Percentiles rank a stretch among this genome's conserved stretches.
Conservation (phyloP, 768 basidiomycete genomes). For the Rhodotorula graminis region DNA sequence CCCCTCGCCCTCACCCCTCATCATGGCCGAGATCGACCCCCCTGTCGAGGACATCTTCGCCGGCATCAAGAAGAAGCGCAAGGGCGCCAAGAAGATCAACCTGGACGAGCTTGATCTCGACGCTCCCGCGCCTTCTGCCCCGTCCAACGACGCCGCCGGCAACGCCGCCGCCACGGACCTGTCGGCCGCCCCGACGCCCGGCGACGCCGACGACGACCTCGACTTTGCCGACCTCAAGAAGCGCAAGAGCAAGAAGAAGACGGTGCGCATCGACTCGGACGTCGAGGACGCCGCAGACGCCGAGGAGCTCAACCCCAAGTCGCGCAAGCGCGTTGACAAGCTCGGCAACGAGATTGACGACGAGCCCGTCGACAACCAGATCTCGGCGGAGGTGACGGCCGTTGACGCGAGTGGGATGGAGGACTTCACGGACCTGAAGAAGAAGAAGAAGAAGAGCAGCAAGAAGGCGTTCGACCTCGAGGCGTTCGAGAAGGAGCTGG, state of each 20-base stretch:
- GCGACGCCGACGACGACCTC: conserved; percentile 51
- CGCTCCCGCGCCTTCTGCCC: conserved; percentile 39
- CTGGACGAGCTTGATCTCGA: conserved; percentile 44
- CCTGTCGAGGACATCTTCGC: conserved; percentile 53
- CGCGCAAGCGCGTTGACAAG: conserved; percentile 26
- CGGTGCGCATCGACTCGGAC: conserved; percentile 48
- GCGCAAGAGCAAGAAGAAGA: conserved; percentile 76
- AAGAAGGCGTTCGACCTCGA: conserved; percentile 90
- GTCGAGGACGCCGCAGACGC: conserved; percentile 28
- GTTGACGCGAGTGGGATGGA: conserved; percentile 16
- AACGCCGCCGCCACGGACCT: conserved; percentile 35
- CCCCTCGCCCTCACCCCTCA: not conserved
- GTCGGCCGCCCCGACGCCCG: conserved; percentile 17
- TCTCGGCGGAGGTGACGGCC: conserved; percentile 20
- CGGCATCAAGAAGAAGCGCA: conserved; percentile 53
- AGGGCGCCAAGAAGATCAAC: conserved; percentile 49
- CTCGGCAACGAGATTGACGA: conserved; percentile 39
- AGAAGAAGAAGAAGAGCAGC: conserved; percentile 46
- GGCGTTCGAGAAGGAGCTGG: conserved; percentile 88
- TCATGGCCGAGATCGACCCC: conserved; percentile 36
- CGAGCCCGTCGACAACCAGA: conserved; percentile 19
- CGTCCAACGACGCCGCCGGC: conserved; percentile 45
- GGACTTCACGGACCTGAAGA: conserved; percentile 31
- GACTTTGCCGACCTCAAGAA: conserved; percentile 89
- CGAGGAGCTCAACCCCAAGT: conserved; percentile 9